Evolutionary conservation across 768 basidiomycete species (phyloP), one percentile per base, ranked within the genome.

Genomic region (Russula compacta): DNA sequence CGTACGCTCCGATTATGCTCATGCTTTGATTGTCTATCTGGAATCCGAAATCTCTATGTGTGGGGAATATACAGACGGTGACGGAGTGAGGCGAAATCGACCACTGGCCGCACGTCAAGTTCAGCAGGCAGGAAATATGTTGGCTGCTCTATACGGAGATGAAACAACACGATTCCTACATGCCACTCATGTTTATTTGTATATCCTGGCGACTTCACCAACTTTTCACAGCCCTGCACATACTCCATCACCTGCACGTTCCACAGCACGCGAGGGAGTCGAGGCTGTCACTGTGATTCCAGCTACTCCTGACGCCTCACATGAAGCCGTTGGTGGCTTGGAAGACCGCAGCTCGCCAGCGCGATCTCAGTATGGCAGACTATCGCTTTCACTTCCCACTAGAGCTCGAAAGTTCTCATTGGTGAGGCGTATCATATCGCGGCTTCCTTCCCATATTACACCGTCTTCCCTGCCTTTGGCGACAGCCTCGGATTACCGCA

Each of bases 1-100:
- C n/a, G 84, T 95, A 21, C 84, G 94, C 58, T 80, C 82, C 12
- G 88, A 90, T 64, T 95, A 93, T 69, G 81, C 85, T 0, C 75
- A 79, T 40, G 82, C 85, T 4, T 72, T 97, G n/a, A 73, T 87
- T 3, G 82, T 84, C 50, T 97, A 92, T 73, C 73, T 95, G 62
- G 76, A 80, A 42, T 77, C 83, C 59, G 93, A 97, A 73, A 83
- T 92, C 69, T 80, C 83, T 4, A 85, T 80, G 61, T 76, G 79
- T 42, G 80, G 80, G 38, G 84, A 87, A 65, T 71, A 66, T 56
- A 71, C 73, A 1, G 79, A 79, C 62, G 69, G 71, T 6, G 80
- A 83, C 56, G 76, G 78, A 14, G 71, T 75, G 32, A 79, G 77
- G 64, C 79, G 79, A 42, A 62, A 74, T 17, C 77, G 76, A 43